Evolutionary conservation across 1,284 basidiomycete species (phyloP).

Genomic region (Albatrellus sp.): DNA sequence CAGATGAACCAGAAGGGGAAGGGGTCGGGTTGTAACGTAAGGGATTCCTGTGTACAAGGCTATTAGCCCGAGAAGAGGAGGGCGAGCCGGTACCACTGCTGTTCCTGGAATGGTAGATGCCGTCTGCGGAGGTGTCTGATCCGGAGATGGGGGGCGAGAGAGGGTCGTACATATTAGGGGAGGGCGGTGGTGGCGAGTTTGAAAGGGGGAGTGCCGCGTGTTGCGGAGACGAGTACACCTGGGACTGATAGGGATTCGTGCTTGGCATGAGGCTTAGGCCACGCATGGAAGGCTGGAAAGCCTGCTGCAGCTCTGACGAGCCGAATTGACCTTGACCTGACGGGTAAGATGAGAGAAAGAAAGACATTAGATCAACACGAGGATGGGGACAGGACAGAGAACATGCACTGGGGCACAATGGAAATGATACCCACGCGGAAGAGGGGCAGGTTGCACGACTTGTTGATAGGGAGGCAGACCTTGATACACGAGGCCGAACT

Average conservation of each 20-base stretch:
- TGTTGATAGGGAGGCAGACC: conserved; percentile 9
- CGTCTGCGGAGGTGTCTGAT: conserved; percentile 74
- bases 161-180: conserved; percentile 69
- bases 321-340: conserved; percentile 13
- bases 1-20: conserved; percentile 60
- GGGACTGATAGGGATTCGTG: conserved; percentile 11
- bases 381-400: conserved; percentile 9
- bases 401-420: neutral
- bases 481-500: conserved; percentile 12
- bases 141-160: conserved; percentile 72
- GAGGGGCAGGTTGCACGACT: conserved; percentile 15
- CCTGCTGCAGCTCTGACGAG: conserved; percentile 14
- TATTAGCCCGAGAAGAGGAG: conserved; percentile 57
- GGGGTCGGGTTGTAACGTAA: conserved; percentile 66
- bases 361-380: conserved; percentile 10
- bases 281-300: conserved; percentile 11
- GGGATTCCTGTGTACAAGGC: conserved; percentile 57
- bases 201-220: conserved; percentile 40
- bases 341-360: conserved; percentile 9
- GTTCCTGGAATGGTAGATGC: conserved; percentile 63
- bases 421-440: conserved; percentile 14
- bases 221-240: conserved; percentile 35
- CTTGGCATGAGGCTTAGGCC: conserved; percentile 13
- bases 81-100: conserved; percentile 36
- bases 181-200: conserved; percentile 55